Evolutionary conservation across 2,329 filamentous ascomycete species (phyloP), one percentile per base, ranked within the genome.

Genomic region (Colletotrichum limetticola): DNA sequence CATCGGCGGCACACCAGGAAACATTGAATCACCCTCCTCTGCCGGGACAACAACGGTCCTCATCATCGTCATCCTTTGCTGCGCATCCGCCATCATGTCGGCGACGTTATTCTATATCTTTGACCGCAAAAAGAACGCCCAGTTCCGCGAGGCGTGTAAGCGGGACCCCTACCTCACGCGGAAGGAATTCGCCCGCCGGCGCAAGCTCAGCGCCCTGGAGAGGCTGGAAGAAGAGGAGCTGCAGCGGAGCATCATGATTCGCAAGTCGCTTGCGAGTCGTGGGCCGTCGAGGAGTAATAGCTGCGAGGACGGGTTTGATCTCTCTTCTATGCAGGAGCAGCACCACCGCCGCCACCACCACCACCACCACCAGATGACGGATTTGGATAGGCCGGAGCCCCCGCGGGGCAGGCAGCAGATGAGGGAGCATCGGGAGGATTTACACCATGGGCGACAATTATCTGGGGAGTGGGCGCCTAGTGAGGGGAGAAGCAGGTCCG

Each of bases 201-300:
- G 78, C 58, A 81, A 78, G 74, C 76, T 80, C 75, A 79, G 76
- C 67, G 65, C 74, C 14, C 28, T 74, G 26, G 76, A 79, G 35
- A 68, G 75, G 7, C 68, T 76, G 19, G 76, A 80, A 28, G 78
- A 83, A 35, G 80, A 82, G 53, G 85, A 87, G 71, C 68, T 78
- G 30, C 80, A 85, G 71, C 79, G 85, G 14, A 75, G 77, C 35
- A 79, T 77, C 58, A 84, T 86, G 76, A 86, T 87, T 70, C 81
- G 82, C 64, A 87, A 87, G 76, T 85, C 84, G 2, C 77, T 86
- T 9, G 80, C 68, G 42, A 67, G 61, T 58, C 68, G 72, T 53
- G 64, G 57, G 6, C 65, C 58, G 22, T 72, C 70, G 60, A 55
- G 66, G 14, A 24, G 35, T 16, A 65, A n/a, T 28, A 70, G 66